Evolutionary conservation across 345 rosid species (phyloP), one percentile per base, ranked within the genome.

Genomic region (Salix viminalis): DNA sequence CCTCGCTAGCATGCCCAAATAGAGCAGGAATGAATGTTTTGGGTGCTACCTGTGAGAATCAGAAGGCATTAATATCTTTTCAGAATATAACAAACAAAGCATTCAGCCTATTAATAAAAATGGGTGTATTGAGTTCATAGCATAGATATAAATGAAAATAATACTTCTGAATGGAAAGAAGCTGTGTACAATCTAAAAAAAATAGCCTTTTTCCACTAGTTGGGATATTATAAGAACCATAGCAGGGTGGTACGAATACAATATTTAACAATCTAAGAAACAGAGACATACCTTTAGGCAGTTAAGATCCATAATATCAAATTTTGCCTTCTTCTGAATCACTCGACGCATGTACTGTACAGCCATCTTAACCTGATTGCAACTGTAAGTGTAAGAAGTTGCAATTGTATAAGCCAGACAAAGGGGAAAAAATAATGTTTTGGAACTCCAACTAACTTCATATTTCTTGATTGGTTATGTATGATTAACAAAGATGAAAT

Each of bases 221-320:
- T 13, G 19, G 50, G 24, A 0, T 48, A 10, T 12, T 32, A 30
- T 44, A 28, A 64, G 39, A 56, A 0, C 41, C 9, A 36, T 39
- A 34, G 9, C 12, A 44, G 4, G 26, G 14, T 14, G 15, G 9
- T 48, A 30, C 48, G 4, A 50, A 19, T 18, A 16, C 14, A 13
- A 46, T 5, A 42, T 42, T 28, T 61, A 19, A 64, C n/a, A 66
- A 64, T 64, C 77, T 73, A 70, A 71, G 65, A 50, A 64, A 14
- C 41, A 26, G 18, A 46, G 24, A 71, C 74, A 82, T 69, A 82
- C 84, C 84, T 82, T 82, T 71, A 78, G 76, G 61, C 81, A 70
- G 65, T 78, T 70, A 48, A 78, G 84, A 82, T 78, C 81, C 84
- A 82, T 82, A 44, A 82, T 82, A 52, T 82, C 81, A 78, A 82